Conservation (phyloP, 495 filamentous ascomycete genomes). For the Cenococcum geophilum region DNA sequence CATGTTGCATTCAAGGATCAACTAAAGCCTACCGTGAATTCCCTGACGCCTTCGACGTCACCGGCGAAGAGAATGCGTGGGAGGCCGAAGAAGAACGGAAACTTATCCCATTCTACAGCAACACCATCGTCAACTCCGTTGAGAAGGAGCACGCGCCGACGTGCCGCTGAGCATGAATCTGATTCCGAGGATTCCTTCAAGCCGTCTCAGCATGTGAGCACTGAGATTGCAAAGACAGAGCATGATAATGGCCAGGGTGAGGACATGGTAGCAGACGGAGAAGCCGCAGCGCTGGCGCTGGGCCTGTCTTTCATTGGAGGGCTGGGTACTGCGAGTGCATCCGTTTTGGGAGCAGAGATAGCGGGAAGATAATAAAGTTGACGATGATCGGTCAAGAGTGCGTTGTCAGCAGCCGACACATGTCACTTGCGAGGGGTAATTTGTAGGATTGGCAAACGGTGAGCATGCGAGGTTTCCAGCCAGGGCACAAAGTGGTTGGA, state of each 20-base stretch:
- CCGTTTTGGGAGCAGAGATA: background rate
- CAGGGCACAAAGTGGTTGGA: no score
- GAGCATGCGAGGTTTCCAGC: no score
- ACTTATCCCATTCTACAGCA: slow-evolving; percentile 1
- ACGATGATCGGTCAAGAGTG: no score
- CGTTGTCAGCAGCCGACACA: no score
- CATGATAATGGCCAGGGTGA: slow-evolving; percentile 14
- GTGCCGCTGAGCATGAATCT: slow-evolving; percentile 16
- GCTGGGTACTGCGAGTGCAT: slow-evolving; percentile 16
- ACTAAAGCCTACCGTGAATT: background rate
- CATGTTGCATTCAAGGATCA: slow-evolving; percentile 26
- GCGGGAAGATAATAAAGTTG: background rate
- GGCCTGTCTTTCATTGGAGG: slow-evolving; percentile 20
- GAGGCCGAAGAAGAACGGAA: slow-evolving; percentile 23
- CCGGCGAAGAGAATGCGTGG: slow-evolving; percentile 23
- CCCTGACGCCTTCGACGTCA: background rate
- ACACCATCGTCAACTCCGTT: background rate
- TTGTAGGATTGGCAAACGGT: no score
- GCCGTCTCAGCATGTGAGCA: slow-evolving; percentile 3
- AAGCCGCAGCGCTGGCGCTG: slow-evolving; percentile 23
- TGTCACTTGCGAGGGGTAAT: no score
- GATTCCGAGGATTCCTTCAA: slow-evolving; percentile 23
- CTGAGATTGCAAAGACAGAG: slow-evolving; percentile 20
- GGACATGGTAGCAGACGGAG: slow-evolving; percentile 20
- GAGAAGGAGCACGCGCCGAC: slow-evolving; percentile 19